Conservation (phyloP, 192 early-diverging fungal genomes). For the Coemansia sp. region DNA sequence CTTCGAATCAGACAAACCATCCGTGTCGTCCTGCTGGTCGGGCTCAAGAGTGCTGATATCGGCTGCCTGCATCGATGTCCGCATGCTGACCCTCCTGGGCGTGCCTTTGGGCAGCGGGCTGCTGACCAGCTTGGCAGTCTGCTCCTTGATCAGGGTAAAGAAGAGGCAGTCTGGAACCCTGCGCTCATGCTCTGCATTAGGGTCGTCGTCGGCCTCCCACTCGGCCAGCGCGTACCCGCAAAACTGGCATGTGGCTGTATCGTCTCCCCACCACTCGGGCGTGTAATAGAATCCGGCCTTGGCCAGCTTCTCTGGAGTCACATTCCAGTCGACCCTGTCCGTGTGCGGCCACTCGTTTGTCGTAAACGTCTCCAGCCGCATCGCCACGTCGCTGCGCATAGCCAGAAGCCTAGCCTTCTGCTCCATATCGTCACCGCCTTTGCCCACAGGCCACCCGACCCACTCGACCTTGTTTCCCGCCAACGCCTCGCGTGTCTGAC, state of each 20-base stretch:
- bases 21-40: constrained; percentile 11
- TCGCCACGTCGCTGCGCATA: constrained; percentile 20
- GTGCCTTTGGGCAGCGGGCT: constrained; percentile 13
- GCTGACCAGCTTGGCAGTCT: not conserved
- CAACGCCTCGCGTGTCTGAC: constrained; percentile 25
- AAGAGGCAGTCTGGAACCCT: constrained; percentile 49
- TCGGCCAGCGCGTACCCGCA: constrained; percentile 52
- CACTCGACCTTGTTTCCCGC: constrained; percentile 35
- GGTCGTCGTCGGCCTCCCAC: constrained; percentile 56
- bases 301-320: constrained; percentile 49
- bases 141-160: constrained; percentile 23
- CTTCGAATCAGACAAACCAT: constrained; percentile 18
- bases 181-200: constrained; percentile 40
- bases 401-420: constrained; percentile 11
- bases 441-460: constrained; percentile 29
- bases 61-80: not conserved
- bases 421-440: constrained; percentile 1
- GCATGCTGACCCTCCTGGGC: constrained; percentile 14
- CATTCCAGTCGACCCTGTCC: constrained; percentile 37
- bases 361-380: constrained; percentile 31
- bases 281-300: constrained; percentile 52
- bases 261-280: constrained; percentile 41
- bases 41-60: not conserved
- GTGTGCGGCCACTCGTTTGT: constrained; percentile 43
- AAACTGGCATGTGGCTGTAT: constrained; percentile 49